Conservation (phyloP, 202 grass and related monocot genomes). For the Elaeis oleifera region DNA sequence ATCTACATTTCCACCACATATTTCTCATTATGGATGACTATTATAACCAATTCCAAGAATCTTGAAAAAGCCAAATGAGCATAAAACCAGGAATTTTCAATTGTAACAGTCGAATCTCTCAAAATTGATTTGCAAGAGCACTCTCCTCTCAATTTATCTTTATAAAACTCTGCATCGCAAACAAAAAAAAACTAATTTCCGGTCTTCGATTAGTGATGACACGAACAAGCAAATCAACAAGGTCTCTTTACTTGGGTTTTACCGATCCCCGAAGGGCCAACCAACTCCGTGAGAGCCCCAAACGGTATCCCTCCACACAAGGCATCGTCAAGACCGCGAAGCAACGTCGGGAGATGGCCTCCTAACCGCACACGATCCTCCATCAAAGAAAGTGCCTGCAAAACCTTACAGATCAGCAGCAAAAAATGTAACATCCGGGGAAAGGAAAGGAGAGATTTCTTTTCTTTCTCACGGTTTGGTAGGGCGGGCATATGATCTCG, state of each 20-base stretch:
- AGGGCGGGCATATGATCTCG: slow-evolving; percentile 69
- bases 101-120: too few relatives aligned
- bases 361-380: slow-evolving; percentile 46
- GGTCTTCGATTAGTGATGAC: too few relatives aligned
- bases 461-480: slow-evolving; percentile 48
- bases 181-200: too few relatives aligned
- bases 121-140: too few relatives aligned
- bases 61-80: too few relatives aligned
- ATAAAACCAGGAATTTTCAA: too few relatives aligned
- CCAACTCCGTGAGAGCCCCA: slow-evolving; percentile 76
- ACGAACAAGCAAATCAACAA: background rate
- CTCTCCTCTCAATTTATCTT: too few relatives aligned
- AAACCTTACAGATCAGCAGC: background rate
- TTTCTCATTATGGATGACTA: too few relatives aligned
- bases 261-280: slow-evolving; percentile 79
- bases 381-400: slow-evolving; percentile 65
- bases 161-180: too few relatives aligned
- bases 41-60: too few relatives aligned
- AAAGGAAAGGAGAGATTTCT: background rate
- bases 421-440: background rate
- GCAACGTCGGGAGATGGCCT: slow-evolving; percentile 51
- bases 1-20: too few relatives aligned
- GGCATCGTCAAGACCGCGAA: slow-evolving; percentile 61
- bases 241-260: slow-evolving; percentile 65
- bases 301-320: slow-evolving; percentile 63